Evolutionary conservation across 257 asterid species (phyloP), one percentile per base, ranked within the genome.

Genomic region (Salvia miltiorrhiza): DNA sequence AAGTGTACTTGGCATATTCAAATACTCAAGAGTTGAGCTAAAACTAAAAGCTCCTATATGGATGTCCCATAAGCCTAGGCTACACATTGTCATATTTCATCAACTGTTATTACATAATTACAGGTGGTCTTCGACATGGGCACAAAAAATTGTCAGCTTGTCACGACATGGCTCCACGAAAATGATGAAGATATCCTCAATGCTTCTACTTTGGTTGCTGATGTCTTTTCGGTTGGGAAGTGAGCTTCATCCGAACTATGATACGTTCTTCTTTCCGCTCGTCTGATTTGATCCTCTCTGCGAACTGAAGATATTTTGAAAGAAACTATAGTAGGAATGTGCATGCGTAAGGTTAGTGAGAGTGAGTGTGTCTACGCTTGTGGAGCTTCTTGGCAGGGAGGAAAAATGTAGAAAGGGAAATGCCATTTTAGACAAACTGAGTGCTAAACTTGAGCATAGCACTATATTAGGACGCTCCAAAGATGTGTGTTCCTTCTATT

Each of bases 101-200:
- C 60, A n/a, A 21, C 26, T 13, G 11, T 44, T 52, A 17, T 56
- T 60, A n/a, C 21, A 11, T 68, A 79, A 71, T 70, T 45, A 49
- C 83, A 85, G 95, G 89, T 72, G 85, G 84, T 56, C 75, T 76
- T 62, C 87, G 78, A 19, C 79, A 74, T 62, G 78, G 79, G 76
- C 82, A 55, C 20, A 21, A 73, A 35, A 88, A 71, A 61, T 78
- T 65, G 65, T 66, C 78, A 24, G 77, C 77, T 39, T 76, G 64
- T 68, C 73, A 56, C 7, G 78, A 62, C 53, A 37, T 66, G 64
- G 74, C 75, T 43, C 53, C 70, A 3, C 67, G 43, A 23, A 83
- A 79, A 76, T 78, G 74, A 83, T 28, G 41, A 9, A 24, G 17
- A 76, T 62, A 21, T 63, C 61, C 7, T 20, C 12, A 9, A 41